phyloP scores from a whole-genome alignment of 1,139 yeast genomes.

The Pneumocystis jirovecii region DNA sequence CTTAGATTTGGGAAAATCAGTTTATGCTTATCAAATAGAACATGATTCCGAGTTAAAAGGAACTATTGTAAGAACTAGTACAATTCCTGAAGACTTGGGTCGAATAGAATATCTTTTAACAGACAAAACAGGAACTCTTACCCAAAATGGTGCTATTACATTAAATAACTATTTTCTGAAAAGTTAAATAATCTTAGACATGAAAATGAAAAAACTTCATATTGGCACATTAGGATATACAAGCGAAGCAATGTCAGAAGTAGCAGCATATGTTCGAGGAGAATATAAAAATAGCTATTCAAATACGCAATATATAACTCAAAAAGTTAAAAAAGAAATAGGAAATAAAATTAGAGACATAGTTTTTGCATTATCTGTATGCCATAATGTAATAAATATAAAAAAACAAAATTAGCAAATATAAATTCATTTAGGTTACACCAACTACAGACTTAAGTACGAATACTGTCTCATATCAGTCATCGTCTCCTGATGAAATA shows the following conservation, averaged over 20 bases:
- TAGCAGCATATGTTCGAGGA: constrained; percentile 35
- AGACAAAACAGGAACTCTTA: constrained; percentile 93
- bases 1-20: constrained; percentile 86
- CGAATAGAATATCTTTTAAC: constrained; percentile 81
- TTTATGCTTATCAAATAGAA: constrained; percentile 89
- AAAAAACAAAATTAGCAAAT: not conserved
- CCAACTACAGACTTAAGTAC: constrained; percentile 49
- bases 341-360: constrained; percentile 65
- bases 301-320: constrained; percentile 13
- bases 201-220: constrained; percentile 89
- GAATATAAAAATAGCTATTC: constrained; percentile 21
- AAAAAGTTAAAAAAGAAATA: constrained; percentile 44
- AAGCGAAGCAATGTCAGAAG: constrained; percentile 83
- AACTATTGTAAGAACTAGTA: constrained; percentile 88
- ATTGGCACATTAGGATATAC: constrained; percentile 86
- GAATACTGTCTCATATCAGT: constrained; percentile 60
- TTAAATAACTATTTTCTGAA: not conserved
- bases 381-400: constrained; percentile 56
- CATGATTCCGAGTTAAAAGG: constrained; percentile 67
- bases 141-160: constrained; percentile 50
- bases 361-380: constrained; percentile 66
- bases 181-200: constrained; percentile 26
- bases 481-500: constrained; percentile 96
- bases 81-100: constrained; percentile 96
- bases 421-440: constrained; percentile 27